Evolutionary conservation across 257 asterid species (phyloP), one percentile per base, ranked within the genome.

Genomic region (Sherardia arvensis): DNA sequence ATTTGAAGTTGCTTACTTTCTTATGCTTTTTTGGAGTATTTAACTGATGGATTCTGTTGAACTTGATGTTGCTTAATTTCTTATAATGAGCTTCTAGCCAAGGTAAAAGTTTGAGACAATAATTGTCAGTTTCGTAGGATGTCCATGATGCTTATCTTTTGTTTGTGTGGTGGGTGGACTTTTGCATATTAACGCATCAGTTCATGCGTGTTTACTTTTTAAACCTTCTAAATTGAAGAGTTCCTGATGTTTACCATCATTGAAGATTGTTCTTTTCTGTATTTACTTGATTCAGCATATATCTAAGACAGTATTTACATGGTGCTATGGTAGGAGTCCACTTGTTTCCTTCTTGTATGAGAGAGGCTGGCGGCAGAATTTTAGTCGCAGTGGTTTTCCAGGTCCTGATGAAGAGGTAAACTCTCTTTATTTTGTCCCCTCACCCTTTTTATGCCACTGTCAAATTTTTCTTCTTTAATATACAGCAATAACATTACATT

Each of bases 361-460:
- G 87, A 90, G 99, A 70, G 97, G 97, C 59, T 93, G 99, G 99
- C 97, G 96, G 68, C 99, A 93, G 73, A 83, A 77, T 67, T 93
- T 93, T 77, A 84, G 61, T 71, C 80, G 78, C 49, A 81, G 95
- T 61, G 97, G 99, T 63, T 93, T 93, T 72, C 99, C 99, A 64
- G 99, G 99, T 69, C 96, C 90, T 15, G 95, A 87, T 45, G 90
- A 90, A 84, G 99, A 93, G 99, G 99, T 93, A 81, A 61, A 23
- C 18, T 40, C 0, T 48, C n/a, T 17, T 55, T 59, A 10, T 20
- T 18, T 18, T 18, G 8, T 45, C 21, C 21, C n/a, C 21, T 32
- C 34, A 32, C 34, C 17, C 20, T 47, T 14, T 53, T 53, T 53
- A 21, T 1, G 12, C 57, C 27, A 51, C 8, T 20, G 23, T 49